A percentile compares a stretch with the other conserved stretches of the same genome.
phyloP scores from a whole-genome alignment of 2,329 filamentous ascomycete species.

The Zymoseptoria passerinii region DNA sequence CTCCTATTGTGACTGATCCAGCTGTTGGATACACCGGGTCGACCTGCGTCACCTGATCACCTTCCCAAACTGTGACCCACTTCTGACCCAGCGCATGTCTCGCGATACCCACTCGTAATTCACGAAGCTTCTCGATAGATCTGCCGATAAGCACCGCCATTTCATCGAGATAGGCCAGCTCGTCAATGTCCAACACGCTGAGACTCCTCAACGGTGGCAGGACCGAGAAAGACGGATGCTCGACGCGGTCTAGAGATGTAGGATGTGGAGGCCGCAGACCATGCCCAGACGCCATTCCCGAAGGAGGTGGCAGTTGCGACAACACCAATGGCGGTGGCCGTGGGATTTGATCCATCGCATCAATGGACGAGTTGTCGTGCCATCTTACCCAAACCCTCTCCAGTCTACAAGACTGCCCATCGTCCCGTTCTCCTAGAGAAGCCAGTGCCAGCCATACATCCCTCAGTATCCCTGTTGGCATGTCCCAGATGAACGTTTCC shows the following conservation, averaged over 20 bases:
- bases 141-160: constrained; percentile 68
- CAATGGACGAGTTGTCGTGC: constrained; percentile 62
- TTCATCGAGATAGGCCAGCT: constrained; percentile 74
- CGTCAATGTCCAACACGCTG: constrained; percentile 72
- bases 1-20: constrained; percentile 43
- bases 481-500: constrained; percentile 79
- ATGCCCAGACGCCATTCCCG: constrained; percentile 4
- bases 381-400: constrained; percentile 72
- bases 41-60: constrained; percentile 53
- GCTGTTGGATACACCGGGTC: constrained; percentile 51
- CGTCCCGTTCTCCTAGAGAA: constrained; percentile 55
- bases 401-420: constrained; percentile 56
- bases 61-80: constrained; percentile 57
- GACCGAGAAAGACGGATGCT: constrained; percentile 72
- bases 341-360: constrained; percentile 33
- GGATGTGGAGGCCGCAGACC: constrained; percentile 13
- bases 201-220: constrained; percentile 66
- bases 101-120: constrained; percentile 67
- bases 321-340: constrained; percentile 27
- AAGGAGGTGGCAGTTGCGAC: constrained; percentile 8
- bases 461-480: constrained; percentile 74
- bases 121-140: constrained; percentile 57
- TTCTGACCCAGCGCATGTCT: constrained; percentile 43
- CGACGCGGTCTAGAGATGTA: constrained; percentile 47
- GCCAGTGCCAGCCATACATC: constrained; percentile 75